Percentiles rank a stretch among this genome's conserved stretches.
These are phyloP conservation scores for Hypoxylon rickii DNA, from an alignment of 495 filamentous ascomycete genomes.

Conservation along the genomic window DNA sequence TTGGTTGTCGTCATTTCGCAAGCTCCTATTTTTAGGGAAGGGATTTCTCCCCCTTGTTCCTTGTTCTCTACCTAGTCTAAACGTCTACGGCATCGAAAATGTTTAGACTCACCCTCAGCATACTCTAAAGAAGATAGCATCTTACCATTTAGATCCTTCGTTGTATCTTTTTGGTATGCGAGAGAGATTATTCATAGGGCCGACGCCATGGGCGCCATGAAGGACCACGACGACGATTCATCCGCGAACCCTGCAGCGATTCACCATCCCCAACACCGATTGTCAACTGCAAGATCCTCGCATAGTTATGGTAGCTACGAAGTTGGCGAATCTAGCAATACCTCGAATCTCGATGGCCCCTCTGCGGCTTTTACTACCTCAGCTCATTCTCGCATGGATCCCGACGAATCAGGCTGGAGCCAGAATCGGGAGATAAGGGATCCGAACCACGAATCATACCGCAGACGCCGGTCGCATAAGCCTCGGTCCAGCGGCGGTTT, in stretches of 20 bases:
- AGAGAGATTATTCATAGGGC: slow-evolving; percentile 6
- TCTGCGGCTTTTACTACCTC: slow-evolving; percentile 21
- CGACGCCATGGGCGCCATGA: slow-evolving; percentile 32
- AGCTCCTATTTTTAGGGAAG: background rate
- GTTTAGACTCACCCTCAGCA: slow-evolving; percentile 3
- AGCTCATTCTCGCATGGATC: slow-evolving; percentile 23
- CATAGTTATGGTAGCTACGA: slow-evolving; percentile 38
- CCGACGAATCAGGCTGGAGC: slow-evolving; percentile 28
- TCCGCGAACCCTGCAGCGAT: slow-evolving; percentile 2
- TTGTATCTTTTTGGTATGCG: slow-evolving; percentile 14
- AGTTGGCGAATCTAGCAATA: slow-evolving; percentile 37
- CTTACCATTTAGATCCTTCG: slow-evolving; percentile 3
- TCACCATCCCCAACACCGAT: slow-evolving; percentile 19
- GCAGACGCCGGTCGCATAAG: slow-evolving; percentile 43
- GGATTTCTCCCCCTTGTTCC: too few relatives aligned
- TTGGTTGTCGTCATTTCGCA: slow-evolving; percentile 3
- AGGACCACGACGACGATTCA: slow-evolving; percentile 16
- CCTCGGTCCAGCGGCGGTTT: slow-evolving; percentile 50
- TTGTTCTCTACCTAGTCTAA: background rate
- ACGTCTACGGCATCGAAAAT: slow-evolving; percentile 1
- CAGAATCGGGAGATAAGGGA: slow-evolving; percentile 23
- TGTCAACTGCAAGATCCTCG: slow-evolving; percentile 33
- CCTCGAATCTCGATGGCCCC: slow-evolving; percentile 20
- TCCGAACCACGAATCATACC: slow-evolving; percentile 29
- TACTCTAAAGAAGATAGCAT: slow-evolving; percentile 23